Evolutionary conservation across 177 flowering plant genomes (phyloP).

Genomic region (Vitis hybrid): DNA sequence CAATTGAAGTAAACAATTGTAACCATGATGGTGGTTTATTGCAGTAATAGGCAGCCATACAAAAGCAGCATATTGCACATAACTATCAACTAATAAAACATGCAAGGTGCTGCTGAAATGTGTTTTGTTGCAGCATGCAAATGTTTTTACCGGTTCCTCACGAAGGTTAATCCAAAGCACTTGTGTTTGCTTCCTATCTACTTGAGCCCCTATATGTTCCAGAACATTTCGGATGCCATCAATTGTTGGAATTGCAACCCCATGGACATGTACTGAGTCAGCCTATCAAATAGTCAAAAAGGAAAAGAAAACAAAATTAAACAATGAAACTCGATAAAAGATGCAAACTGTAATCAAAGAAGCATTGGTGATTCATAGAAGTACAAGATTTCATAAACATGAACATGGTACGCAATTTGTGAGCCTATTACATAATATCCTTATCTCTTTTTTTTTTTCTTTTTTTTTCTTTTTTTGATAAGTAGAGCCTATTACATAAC

Average conservation of each 20-base stretch:
- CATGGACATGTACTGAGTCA: slow-evolving; percentile 75
- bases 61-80: background rate
- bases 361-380: background rate
- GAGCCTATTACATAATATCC: too few relatives aligned
- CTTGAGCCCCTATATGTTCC: slow-evolving; percentile 66
- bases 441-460: too few relatives aligned
- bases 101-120: background rate
- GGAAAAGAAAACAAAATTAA: background rate
- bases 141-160: slow-evolving; percentile 76
- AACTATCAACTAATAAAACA: background rate
- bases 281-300: slow-evolving; percentile 45
- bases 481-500: too few relatives aligned
- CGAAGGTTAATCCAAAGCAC: slow-evolving; percentile 94
- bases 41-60: background rate
- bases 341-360: background rate
- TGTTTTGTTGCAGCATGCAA: background rate
- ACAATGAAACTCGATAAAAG: background rate
- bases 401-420: too few relatives aligned
- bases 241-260: slow-evolving; percentile 89
- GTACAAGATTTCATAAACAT: background rate
- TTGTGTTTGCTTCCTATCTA: slow-evolving; percentile 51
- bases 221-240: slow-evolving; percentile 86
- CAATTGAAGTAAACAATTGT: background rate
- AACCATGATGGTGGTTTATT: background rate
- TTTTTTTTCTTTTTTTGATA: too few relatives aligned